Evolutionary conservation across 2,329 filamentous ascomycete species (phyloP).

Genomic region (Aureobasidium sp.): DNA sequence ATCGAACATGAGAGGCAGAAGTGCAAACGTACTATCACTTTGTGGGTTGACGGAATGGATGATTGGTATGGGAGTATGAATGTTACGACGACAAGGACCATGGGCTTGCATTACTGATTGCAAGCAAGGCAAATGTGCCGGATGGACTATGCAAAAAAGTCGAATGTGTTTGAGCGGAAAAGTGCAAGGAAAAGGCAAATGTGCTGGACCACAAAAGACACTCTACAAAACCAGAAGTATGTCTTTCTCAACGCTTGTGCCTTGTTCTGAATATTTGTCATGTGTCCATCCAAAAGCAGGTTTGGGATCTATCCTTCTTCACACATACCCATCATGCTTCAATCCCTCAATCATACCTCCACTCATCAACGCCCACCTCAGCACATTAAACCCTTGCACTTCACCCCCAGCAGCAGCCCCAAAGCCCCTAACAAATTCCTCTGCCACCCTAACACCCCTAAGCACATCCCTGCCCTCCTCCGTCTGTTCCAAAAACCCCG

Average conservation of each 20-base stretch:
- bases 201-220: too few relatives aligned
- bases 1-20: neutral
- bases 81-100: too few relatives aligned
- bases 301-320: neutral
- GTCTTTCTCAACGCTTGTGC: too few relatives aligned
- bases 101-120: too few relatives aligned
- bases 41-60: too few relatives aligned
- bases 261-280: neutral
- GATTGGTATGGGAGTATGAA: too few relatives aligned
- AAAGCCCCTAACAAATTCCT: neutral
- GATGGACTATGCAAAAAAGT: too few relatives aligned
- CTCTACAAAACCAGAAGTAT: too few relatives aligned
- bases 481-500: neutral
- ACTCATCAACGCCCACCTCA: conserved; percentile 11
- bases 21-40: too few relatives aligned
- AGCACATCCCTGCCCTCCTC: neutral
- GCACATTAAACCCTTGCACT: conserved; percentile 1
- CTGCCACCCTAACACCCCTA: neutral
- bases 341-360: conserved; percentile 7
- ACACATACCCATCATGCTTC: neutral
- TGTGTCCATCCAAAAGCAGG: neutral
- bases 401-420: conserved; percentile 5
- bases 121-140: too few relatives aligned
- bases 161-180: too few relatives aligned
- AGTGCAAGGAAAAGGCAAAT: too few relatives aligned